Evolutionary conservation across 805 yeast genomes (phyloP).

Genomic region (Ogataea corticis): DNA sequence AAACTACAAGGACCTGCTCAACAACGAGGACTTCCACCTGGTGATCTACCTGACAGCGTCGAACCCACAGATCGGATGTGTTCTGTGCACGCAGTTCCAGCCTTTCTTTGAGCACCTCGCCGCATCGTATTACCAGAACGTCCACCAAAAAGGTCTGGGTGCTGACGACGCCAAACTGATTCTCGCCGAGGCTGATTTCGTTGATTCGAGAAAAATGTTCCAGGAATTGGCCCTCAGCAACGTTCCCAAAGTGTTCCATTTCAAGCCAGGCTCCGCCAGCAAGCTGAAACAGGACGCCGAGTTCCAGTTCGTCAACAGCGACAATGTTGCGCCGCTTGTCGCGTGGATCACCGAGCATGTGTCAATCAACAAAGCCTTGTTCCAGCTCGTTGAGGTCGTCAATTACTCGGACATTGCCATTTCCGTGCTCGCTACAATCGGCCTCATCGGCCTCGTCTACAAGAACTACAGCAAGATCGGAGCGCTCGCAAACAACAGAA

Average conservation of each 20-base stretch:
- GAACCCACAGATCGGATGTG: constrained; percentile 72
- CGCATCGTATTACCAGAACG: constrained; percentile 50
- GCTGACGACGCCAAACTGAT: constrained; percentile 54
- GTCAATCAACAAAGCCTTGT: constrained; percentile 25
- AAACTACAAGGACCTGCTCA: constrained; percentile 56
- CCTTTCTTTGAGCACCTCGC: constrained; percentile 68
- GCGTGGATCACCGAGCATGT: constrained; percentile 35
- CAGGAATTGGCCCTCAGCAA: constrained; percentile 55
- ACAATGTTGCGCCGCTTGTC: constrained; percentile 31
- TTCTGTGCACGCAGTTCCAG: constrained; percentile 65
- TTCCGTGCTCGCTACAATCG: constrained; percentile 37
- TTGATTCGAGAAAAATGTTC: constrained; percentile 54
- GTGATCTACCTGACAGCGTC: constrained; percentile 72
- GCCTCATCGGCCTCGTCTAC: constrained; percentile 32
- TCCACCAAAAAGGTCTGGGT: constrained; percentile 51
- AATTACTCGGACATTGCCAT: constrained; percentile 41
- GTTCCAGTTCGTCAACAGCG: constrained; percentile 49
- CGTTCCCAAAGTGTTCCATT: constrained; percentile 71
- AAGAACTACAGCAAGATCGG: constrained; percentile 37
- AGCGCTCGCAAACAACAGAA: constrained; percentile 47
- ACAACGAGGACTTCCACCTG: constrained; percentile 67
- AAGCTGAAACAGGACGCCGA: constrained; percentile 35
- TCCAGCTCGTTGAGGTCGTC: constrained; percentile 41
- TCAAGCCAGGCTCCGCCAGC: constrained; percentile 26
- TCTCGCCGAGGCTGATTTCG: constrained; percentile 76